A percentile compares a stretch with the other conserved stretches of the same genome.
Conservation (phyloP, 2,329 filamentous ascomycete genomes). For the Nemania sp. region DNA sequence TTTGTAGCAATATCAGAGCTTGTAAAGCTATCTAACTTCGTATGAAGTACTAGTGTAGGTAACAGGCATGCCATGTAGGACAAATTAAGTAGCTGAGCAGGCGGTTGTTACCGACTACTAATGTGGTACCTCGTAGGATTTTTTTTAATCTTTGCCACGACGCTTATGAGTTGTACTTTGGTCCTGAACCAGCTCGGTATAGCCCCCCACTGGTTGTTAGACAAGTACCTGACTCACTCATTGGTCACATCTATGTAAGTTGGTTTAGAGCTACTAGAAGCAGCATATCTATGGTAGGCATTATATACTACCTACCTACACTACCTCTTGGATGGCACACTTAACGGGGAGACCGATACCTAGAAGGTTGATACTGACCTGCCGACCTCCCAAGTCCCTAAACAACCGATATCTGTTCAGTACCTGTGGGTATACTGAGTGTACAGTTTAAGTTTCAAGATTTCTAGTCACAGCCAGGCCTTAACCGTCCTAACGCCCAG, state of each 20-base stretch:
- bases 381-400: background rate
- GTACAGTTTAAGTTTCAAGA: slow-evolving; percentile 12
- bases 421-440: no score
- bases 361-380: background rate
- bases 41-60: no score
- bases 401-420: no score
- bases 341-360: background rate
- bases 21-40: background rate
- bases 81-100: no score
- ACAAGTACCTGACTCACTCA: background rate
- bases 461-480: background rate
- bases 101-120: no score
- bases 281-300: no score
- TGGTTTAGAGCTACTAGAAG: no score
- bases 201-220: background rate
- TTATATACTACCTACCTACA: no score
- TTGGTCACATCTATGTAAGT: background rate
- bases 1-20: background rate
- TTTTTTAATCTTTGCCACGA: background rate
- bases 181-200: background rate
- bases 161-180: background rate
- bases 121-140: no score
- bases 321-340: no score
- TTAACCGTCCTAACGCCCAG: background rate
- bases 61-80: no score